Conservation (phyloP, 805 yeast genomes). For the Candida khao-thaluensis region DNA sequence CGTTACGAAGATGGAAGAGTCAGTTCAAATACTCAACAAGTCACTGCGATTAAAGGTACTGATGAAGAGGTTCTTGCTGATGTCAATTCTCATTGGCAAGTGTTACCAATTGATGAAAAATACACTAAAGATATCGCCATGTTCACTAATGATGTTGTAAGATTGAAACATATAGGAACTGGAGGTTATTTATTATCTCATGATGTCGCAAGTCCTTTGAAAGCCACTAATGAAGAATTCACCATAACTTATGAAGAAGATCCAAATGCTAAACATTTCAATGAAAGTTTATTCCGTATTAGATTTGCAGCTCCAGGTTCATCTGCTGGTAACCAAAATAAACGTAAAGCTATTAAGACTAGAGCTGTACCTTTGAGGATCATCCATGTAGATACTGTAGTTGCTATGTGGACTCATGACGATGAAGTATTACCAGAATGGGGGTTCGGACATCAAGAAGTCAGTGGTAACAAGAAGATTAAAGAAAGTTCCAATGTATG, state of each 20-base stretch:
- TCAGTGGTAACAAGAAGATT: slow-evolving; percentile 87
- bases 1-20: slow-evolving; percentile 96
- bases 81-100: slow-evolving; percentile 79
- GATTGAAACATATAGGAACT: slow-evolving; percentile 80
- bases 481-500: slow-evolving; percentile 68
- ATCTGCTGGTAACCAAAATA: slow-evolving; percentile 42
- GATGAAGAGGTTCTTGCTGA: slow-evolving; percentile 46
- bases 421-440: slow-evolving; percentile 88
- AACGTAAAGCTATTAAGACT: slow-evolving; percentile 58
- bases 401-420: slow-evolving; percentile 91
- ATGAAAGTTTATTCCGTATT: slow-evolving; percentile 77
- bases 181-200: slow-evolving; percentile 81
- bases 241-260: slow-evolving; percentile 66
- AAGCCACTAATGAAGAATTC: slow-evolving; percentile 91
- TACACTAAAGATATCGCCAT: slow-evolving; percentile 49
- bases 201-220: slow-evolving; percentile 93
- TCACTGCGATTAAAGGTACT: slow-evolving; percentile 55
- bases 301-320: slow-evolving; percentile 45
- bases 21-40: slow-evolving; percentile 93
- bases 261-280: slow-evolving; percentile 48
- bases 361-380: slow-evolving; percentile 67
- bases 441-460: slow-evolving; percentile 91
- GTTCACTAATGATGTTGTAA: slow-evolving; percentile 66
- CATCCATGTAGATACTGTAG: slow-evolving; percentile 81
- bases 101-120: slow-evolving; percentile 57